Percentiles rank a stretch among this genome's conserved stretches.
phyloP scores from a whole-genome alignment of 2,329 filamentous ascomycete genomes.

The Microcera coccophila region DNA sequence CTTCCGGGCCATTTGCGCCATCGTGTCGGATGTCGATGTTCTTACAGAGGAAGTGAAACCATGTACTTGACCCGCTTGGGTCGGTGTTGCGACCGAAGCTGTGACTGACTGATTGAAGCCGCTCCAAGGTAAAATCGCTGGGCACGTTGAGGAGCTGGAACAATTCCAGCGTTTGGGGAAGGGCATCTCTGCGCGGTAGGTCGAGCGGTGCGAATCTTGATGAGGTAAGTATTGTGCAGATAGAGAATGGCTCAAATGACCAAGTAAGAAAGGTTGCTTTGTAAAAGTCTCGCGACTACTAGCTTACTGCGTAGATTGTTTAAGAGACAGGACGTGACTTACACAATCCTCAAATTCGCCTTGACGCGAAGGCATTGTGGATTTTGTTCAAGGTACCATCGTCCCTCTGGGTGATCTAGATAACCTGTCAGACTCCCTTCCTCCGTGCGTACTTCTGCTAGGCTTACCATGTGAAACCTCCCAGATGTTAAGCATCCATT shows the following conservation, averaged over 20 bases:
- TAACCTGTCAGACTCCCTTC: constrained; percentile 5
- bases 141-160: constrained; percentile 31
- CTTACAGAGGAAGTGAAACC: constrained; percentile 37
- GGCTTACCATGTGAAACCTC: constrained; percentile 22
- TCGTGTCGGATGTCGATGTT: constrained; percentile 24
- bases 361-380: constrained; percentile 18
- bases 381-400: constrained; percentile 23
- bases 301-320: too few species aligned
- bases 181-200: constrained; percentile 20
- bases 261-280: too few species aligned
- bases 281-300: too few species aligned
- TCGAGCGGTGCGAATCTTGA: constrained; percentile 30
- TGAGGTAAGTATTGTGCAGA: not conserved
- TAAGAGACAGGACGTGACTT: constrained; percentile 15
- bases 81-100: constrained; percentile 31
- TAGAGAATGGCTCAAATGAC: too few species aligned
- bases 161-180: constrained; percentile 23
- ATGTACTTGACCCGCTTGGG: constrained; percentile 23
- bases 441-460: rapidly evolving
- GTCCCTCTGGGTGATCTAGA: constrained; percentile 23
- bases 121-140: constrained; percentile 30
- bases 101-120: constrained; percentile 30
- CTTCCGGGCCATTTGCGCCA: constrained; percentile 14
- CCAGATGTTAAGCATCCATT: constrained; percentile 27
- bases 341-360: constrained; percentile 29